A percentile compares a stretch with the other conserved stretches of the same genome.
These are phyloP conservation scores for Pichia insulana DNA, from an alignment of 805 yeast genomes.

Conservation along the genomic window DNA sequence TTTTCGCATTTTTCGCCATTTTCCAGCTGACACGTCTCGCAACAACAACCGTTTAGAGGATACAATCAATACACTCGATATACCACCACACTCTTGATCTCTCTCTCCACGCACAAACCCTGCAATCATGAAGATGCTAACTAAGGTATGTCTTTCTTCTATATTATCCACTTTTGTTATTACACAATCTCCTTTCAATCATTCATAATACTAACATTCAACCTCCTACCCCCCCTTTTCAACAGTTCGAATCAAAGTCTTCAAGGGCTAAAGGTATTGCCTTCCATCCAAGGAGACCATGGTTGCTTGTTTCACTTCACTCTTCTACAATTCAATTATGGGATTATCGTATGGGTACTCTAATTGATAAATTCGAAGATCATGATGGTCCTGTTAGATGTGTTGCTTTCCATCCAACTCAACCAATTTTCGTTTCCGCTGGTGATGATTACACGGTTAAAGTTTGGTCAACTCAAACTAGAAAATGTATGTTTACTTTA, in stretches of 20 bases:
- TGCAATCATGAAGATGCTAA: slow-evolving; percentile 55
- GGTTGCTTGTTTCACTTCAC: slow-evolving; percentile 92
- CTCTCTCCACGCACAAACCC: not conserved
- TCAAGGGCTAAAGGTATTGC: slow-evolving; percentile 94
- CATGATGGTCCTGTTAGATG: slow-evolving; percentile 98
- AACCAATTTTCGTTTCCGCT: slow-evolving; percentile 93
- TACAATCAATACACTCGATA: too few relatives aligned
- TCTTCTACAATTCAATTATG: slow-evolving; percentile 98
- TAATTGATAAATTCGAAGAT: slow-evolving; percentile 93
- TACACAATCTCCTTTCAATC: not conserved
- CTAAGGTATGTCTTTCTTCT: slow-evolving; percentile 9
- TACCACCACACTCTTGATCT: not conserved
- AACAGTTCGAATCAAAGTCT: slow-evolving; percentile 62
- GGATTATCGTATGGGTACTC: slow-evolving; percentile 99
- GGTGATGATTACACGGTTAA: slow-evolving; percentile 94
- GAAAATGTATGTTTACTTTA: slow-evolving; percentile 86
- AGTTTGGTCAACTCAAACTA: slow-evolving; percentile 90
- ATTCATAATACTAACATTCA: slow-evolving; percentile 3
- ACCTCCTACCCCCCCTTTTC: too few relatives aligned
- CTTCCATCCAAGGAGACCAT: slow-evolving; percentile 94
- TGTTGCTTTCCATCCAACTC: slow-evolving; percentile 95
- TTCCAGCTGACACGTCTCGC: too few relatives aligned
- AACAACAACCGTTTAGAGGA: too few relatives aligned
- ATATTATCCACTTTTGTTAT: too few relatives aligned
- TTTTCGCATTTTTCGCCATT: not conserved